Evolutionary conservation across 2,329 filamentous ascomycete genomes (phyloP).

Genomic region (Colletotrichum sidae): DNA sequence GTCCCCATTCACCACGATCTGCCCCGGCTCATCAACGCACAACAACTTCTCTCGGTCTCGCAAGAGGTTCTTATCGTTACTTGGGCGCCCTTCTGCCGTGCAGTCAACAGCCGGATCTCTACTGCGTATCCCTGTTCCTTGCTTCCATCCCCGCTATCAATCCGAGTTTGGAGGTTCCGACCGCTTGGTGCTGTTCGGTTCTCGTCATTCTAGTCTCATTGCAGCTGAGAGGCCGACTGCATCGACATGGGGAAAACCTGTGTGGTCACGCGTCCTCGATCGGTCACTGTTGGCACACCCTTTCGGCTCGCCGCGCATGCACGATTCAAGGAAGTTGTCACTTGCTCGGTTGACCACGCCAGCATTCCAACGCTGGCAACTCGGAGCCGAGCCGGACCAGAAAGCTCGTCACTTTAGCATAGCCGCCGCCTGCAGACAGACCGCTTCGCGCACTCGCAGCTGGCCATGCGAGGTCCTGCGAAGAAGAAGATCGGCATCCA

Average conservation of each 20-base stretch:
- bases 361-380: slow-evolving; percentile 11
- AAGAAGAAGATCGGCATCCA: slow-evolving; percentile 20
- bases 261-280: slow-evolving; percentile 14
- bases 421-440: neutral
- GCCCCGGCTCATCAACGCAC: no score
- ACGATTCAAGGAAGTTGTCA: slow-evolving; percentile 16
- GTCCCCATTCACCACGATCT: no score
- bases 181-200: slow-evolving; percentile 24
- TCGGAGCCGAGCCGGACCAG: slow-evolving; percentile 31
- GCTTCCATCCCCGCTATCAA: slow-evolving; percentile 14
- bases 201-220: slow-evolving; percentile 14
- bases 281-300: slow-evolving; percentile 8
- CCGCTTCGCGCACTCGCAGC: slow-evolving; percentile 4
- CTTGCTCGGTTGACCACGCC: slow-evolving; percentile 11
- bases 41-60: no score
- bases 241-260: slow-evolving; percentile 8
- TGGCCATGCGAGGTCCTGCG: slow-evolving; percentile 7
- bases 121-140: slow-evolving; percentile 26
- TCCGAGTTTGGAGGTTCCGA: slow-evolving; percentile 21
- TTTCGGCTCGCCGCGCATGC: slow-evolving; percentile 12
- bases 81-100: slow-evolving; percentile 9
- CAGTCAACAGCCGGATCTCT: slow-evolving; percentile 30
- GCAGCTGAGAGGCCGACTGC: slow-evolving; percentile 12
- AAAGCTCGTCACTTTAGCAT: neutral
- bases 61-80: no score